A percentile compares a stretch with the other conserved stretches of the same genome.
These are phyloP conservation scores for Combretum micranthum DNA, from an alignment of 345 rosid genomes.

Conservation along the genomic window DNA sequence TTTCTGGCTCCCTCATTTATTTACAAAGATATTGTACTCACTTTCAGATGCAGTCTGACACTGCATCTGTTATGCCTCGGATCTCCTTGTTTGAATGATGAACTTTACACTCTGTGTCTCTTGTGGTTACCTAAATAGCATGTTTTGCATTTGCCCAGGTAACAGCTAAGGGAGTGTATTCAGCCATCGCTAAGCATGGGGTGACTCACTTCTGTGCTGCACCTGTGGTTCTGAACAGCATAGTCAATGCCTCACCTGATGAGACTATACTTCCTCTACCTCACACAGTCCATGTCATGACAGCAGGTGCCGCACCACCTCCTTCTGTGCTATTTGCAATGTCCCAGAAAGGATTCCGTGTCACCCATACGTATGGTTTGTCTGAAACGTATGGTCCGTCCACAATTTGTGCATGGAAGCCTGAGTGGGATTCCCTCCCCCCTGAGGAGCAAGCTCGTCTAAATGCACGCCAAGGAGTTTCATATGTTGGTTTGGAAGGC, in stretches of 20 bases:
- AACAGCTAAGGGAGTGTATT: slow-evolving; percentile 71
- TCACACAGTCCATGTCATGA: slow-evolving; percentile 66
- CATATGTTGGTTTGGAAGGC: slow-evolving; percentile 54
- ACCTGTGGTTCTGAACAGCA: slow-evolving; percentile 79
- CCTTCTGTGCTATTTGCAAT: slow-evolving; percentile 63
- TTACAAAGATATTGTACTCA: too few relatives aligned
- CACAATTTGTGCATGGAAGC: slow-evolving; percentile 83
- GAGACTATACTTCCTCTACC: slow-evolving; percentile 85
- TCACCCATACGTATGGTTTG: slow-evolving; percentile 83
- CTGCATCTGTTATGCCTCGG: background rate
- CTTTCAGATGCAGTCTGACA: too few relatives aligned
- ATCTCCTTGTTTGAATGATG: slow-evolving; percentile 2
- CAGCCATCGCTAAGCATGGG: slow-evolving; percentile 59
- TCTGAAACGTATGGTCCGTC: slow-evolving; percentile 92
- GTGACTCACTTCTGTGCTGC: slow-evolving; percentile 93
- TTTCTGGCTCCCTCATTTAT: too few relatives aligned
- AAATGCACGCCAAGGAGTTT: slow-evolving; percentile 91
- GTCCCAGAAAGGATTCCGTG: slow-evolving; percentile 72
- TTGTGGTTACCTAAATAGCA: background rate
- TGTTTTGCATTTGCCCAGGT: slow-evolving; percentile 32
- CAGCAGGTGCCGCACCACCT: slow-evolving; percentile 93
- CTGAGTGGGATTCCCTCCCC: slow-evolving; percentile 80
- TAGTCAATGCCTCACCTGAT: slow-evolving; percentile 63
- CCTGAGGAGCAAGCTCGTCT: slow-evolving; percentile 67
- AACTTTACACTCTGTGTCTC: background rate